Conservation (phyloP, 78 protist species). For the Protostelium mycophagum region DNA sequence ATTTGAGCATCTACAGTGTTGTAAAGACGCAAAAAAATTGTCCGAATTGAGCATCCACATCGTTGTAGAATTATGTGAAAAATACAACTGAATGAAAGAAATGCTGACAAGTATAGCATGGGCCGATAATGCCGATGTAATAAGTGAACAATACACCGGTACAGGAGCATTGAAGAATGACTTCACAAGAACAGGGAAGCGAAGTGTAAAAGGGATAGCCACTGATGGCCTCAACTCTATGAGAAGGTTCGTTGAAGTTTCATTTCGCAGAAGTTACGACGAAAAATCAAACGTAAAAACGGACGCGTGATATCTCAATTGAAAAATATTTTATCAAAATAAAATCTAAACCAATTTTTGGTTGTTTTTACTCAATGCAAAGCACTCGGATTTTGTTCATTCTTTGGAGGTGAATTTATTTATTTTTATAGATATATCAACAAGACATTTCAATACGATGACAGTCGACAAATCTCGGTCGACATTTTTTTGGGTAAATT, state of each 20-base stretch:
- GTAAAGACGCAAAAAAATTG: too few relatives aligned
- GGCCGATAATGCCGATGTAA: slow-evolving; percentile 69
- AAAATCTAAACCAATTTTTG: too few relatives aligned
- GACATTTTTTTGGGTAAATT: slow-evolving; percentile 52
- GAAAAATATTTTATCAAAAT: too few relatives aligned
- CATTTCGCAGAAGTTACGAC: too few relatives aligned
- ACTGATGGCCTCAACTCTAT: slow-evolving; percentile 53
- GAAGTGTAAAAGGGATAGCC: slow-evolving; percentile 50
- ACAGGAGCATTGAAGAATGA: slow-evolving; percentile 66
- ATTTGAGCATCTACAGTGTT: too few relatives aligned
- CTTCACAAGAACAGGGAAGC: slow-evolving; percentile 58
- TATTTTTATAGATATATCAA: slow-evolving; percentile 25
- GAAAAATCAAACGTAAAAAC: too few relatives aligned
- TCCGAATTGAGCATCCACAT: too few relatives aligned
- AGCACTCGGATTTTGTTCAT: too few relatives aligned
- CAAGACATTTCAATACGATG: slow-evolving; percentile 44
- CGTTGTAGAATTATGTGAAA: too few relatives aligned
- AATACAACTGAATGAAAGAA: slow-evolving; percentile 10
- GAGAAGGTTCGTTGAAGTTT: neutral
- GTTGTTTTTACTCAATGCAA: too few relatives aligned
- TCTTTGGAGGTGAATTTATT: neutral
- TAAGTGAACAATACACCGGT: slow-evolving; percentile 68
- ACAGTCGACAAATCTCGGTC: slow-evolving; percentile 32
- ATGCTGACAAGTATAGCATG: slow-evolving; percentile 36
- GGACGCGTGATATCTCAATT: too few relatives aligned